A percentile compares a stretch with the other conserved stretches of the same genome.
Conservation (phyloP, 2,329 filamentous ascomycete genomes). For the Escovopsis weberi region DNA sequence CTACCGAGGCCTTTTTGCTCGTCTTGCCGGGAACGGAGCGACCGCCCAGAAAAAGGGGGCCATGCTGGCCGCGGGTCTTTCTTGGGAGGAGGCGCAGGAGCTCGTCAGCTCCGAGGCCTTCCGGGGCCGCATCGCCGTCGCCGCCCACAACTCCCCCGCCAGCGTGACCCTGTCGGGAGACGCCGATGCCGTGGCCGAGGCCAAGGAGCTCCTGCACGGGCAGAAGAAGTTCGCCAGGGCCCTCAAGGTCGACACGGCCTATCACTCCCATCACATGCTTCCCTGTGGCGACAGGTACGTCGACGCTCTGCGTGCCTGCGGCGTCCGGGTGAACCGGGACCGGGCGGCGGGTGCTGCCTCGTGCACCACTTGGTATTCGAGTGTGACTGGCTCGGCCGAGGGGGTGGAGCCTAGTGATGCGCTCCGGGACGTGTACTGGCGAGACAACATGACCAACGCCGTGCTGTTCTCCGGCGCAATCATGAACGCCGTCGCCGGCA, state of each 20-base stretch:
- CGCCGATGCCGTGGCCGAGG: constrained; percentile 12
- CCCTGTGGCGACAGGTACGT: constrained; percentile 9
- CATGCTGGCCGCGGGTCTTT: constrained; percentile 12
- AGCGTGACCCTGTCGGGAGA: constrained; percentile 18
- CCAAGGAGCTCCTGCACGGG: constrained; percentile 10
- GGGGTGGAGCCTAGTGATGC: constrained; percentile 2
- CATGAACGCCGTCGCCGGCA: constrained; percentile 1
- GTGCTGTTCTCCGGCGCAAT: constrained; percentile 12
- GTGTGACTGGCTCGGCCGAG: constrained; percentile 13
- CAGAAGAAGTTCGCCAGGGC: constrained; percentile 18
- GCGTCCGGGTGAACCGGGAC: constrained; percentile 3
- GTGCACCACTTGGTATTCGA: constrained; percentile 10
- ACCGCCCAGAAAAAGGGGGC: neutral
- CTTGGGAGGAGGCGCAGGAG: constrained; percentile 9
- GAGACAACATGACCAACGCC: constrained; percentile 11
- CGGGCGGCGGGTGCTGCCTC: neutral
- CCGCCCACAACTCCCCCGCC: constrained; percentile 10
- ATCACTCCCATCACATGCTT: constrained; percentile 35
- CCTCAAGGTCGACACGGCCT: constrained; percentile 30
- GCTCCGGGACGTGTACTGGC: constrained; percentile 11
- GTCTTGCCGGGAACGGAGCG: too few species aligned
- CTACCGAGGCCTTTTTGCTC: neutral
- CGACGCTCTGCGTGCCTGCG: constrained; percentile 1
- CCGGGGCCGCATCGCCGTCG: constrained; percentile 11
- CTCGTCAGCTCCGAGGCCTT: constrained; percentile 3